Evolutionary conservation across 768 basidiomycete species (phyloP), one percentile per base, ranked within the genome.

Genomic region (Rhizopogon salebrosus): DNA sequence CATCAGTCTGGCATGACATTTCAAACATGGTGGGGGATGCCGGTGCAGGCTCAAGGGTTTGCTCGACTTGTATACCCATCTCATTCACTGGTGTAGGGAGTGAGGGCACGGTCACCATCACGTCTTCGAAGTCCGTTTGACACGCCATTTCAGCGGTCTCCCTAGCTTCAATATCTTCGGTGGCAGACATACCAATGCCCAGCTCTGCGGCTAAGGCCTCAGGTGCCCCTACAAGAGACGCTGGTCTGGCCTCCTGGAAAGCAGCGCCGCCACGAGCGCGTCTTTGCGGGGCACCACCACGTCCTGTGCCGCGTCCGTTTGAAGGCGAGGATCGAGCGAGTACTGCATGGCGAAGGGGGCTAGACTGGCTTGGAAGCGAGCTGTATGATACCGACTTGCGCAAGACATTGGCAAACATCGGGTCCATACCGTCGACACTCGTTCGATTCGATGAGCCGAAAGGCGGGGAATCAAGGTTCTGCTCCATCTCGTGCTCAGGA

Each of bases 361-460:
- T 86, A 16, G 74, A 71, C 51, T 73, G 64, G 31, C 78, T 76
- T 2, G 64, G 67, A n/a, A 76, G 43, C 3, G 75, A 72, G 37
- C 69, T 72, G 42, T 70, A 65, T 18, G 72, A 76, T 0, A 70
- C 67, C 4, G 77, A 69, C 37, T 84, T 83, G 51, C 80, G 80
- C 41, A 92, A 80, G 13, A 91, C 76, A 54, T 88, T 89, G 49
- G 90, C 89, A 62, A 90, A 94, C 1, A 72, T 78, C 9, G 92
- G 92, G 56, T 93, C 92, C 87, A 94, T 89, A 40, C 89, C 90
- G 52, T 92, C 89, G 4, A 90, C 79, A 60, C 85, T 89, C 6
- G 80, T 80, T 34, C 84, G 76, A 60, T 87, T 87, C 3, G 84
- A 85, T 8, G 64, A 68, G 36, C 71, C 63, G 35, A 68, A 65